Base-by-base conservation (phyloP, 2,329 filamentous ascomycete species). In the Paracamarosporium sp. region DNA sequence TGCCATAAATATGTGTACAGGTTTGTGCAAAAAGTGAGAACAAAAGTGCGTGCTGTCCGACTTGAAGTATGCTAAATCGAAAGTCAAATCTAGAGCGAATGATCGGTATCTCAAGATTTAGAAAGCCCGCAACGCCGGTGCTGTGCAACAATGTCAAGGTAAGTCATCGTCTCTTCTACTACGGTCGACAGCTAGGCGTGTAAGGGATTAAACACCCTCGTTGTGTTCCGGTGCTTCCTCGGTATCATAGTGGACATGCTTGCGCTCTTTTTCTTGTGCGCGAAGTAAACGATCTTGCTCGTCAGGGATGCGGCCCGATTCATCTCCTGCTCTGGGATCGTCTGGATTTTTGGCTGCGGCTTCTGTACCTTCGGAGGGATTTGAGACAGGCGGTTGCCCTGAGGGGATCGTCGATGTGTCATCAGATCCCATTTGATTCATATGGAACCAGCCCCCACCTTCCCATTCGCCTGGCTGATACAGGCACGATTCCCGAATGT, bases 391-490 rank as follows among this genome's bases (percentile, higher is more conserved):
- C 8, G 63, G 50, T 31, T 67, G 30, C 1, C 62, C 59, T 1
- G 66, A 70, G 5, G 73, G 80, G 25, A 61, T 68, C 0, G 80
- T 82, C 6, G 73, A 57, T 1, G 74, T 78, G 8, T 74, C 71
- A 3, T 74, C 74, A 0, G 76, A 64, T 54, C 75, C 73, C 53
- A 75, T 68, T 54, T 78, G 70, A 4, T 68, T 70, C n/a, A 71
- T 65, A 15, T 79, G 74, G 62, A 96, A 95, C 92, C 92, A 97
- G 1, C 93, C 93, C 4, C 93, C 93, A n/a, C 81, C 80, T 66
- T 96, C 92, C 93, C 92, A 97, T 44, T 88, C 75, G 0, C 92
- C 92, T 2, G 86, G 80, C 43, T 81, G 76, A 69, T 96, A 96
- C 0, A 93, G 71, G 65, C 86, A 88, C n/a, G 81, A 75, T 17